Conservation (phyloP, 495 filamentous ascomycete genomes). For the Evernia prunastri region DNA sequence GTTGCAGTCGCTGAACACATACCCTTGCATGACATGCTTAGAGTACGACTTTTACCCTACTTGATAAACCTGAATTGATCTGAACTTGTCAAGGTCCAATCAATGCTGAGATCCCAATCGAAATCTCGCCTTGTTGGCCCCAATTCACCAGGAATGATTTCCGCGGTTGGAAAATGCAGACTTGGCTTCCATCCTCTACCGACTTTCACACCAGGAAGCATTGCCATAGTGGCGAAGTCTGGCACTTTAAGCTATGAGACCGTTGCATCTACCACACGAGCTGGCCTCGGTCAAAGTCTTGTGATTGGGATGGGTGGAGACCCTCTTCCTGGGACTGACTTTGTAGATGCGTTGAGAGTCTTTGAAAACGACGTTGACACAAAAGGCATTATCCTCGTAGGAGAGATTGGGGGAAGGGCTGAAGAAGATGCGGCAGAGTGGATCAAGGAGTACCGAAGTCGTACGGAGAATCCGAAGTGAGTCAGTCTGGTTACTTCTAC, state of each 20-base stretch:
- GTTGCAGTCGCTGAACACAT: slow-evolving; percentile 91
- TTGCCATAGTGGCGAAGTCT: slow-evolving; percentile 83
- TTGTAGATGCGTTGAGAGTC: slow-evolving; percentile 67
- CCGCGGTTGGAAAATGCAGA: slow-evolving; percentile 69
- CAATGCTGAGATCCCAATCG: slow-evolving; percentile 72
- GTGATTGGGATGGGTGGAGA: slow-evolving; percentile 88
- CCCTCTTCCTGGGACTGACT: slow-evolving; percentile 71
- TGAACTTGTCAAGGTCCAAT: slow-evolving; percentile 52
- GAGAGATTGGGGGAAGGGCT: slow-evolving; percentile 77
- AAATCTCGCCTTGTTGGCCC: slow-evolving; percentile 76
- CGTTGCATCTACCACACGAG: slow-evolving; percentile 73
- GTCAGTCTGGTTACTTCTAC: slow-evolving; percentile 24
- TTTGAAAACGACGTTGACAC: slow-evolving; percentile 72
- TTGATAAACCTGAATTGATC: slow-evolving; percentile 7
- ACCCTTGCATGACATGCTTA: slow-evolving; percentile 76
- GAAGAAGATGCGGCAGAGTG: slow-evolving; percentile 79
- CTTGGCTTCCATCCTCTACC: slow-evolving; percentile 83
- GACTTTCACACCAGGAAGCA: slow-evolving; percentile 63
- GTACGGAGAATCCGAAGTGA: slow-evolving; percentile 60
- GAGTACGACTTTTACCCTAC: slow-evolving; percentile 42
- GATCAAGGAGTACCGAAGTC: slow-evolving; percentile 61
- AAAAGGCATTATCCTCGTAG: slow-evolving; percentile 73
- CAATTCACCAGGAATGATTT: slow-evolving; percentile 85
- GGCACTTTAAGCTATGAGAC: slow-evolving; percentile 86
- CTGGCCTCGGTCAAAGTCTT: slow-evolving; percentile 77